Evolutionary conservation across 139 green algal genomes (phyloP).

Genomic region (Volvox reticuliferus): DNA sequence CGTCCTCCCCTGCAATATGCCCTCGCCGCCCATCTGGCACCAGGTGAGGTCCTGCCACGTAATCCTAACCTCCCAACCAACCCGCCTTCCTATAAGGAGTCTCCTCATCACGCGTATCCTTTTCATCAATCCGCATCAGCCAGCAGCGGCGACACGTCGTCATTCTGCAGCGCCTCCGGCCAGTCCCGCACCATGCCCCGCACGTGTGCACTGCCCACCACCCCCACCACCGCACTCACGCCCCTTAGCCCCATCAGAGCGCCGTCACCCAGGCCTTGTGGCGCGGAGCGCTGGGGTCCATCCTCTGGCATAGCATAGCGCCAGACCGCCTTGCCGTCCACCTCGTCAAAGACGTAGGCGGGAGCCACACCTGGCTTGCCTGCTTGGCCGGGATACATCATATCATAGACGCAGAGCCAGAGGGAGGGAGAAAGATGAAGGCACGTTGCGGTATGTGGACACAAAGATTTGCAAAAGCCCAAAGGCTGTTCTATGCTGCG

Average conservation of each 20-base stretch:
- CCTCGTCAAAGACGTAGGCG: constrained; percentile 66
- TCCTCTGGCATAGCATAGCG: constrained; percentile 78
- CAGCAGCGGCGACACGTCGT: constrained; percentile 48
- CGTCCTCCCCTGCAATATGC: too few species aligned
- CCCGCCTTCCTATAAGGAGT: neutral
- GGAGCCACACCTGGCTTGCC: constrained; percentile 49
- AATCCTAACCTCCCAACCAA: neutral
- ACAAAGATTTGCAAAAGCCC: too few species aligned
- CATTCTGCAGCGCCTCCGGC: constrained; percentile 52
- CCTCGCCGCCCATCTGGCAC: too few species aligned
- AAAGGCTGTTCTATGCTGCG: too few species aligned
- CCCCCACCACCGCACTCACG: constrained; percentile 73
- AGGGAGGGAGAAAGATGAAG: too few species aligned
- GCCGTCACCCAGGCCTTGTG: constrained; percentile 74
- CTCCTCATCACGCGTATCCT: neutral
- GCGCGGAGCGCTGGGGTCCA: constrained; percentile 51
- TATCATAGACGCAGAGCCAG: too few species aligned
- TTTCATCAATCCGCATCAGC: constrained; percentile 5
- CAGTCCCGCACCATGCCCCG: constrained; percentile 80
- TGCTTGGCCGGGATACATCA: neutral
- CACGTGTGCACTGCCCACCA: constrained; percentile 91
- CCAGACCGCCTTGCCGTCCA: constrained; percentile 66
- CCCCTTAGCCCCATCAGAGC: constrained; percentile 50
- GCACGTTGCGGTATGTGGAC: too few species aligned
- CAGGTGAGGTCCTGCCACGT: too few species aligned